Evolutionary conservation across 257 asterid genomes (phyloP), one percentile per base, ranked within the genome.

Genomic region (Solanum verrucosum): DNA sequence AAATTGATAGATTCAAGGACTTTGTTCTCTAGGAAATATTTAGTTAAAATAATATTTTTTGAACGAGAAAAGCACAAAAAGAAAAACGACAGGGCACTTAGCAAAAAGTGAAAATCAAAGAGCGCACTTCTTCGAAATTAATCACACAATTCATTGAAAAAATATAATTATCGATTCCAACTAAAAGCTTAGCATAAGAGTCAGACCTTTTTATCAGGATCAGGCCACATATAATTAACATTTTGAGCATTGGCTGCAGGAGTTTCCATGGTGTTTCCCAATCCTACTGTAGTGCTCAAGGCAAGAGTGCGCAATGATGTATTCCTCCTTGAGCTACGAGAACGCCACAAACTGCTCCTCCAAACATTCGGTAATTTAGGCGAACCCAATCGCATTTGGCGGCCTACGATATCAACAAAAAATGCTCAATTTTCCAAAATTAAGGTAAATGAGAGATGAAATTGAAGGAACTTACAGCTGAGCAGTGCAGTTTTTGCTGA

Each of bases 121-220:
- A 56, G 27, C 81, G 37, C 44, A 18, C 44, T 34, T 72, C 27
- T 72, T 72, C 7, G 38, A 72, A 73, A 73, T 34, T 73, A 73
- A 34, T 16, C 46, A 73, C 81, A 73, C 27, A 34, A 73, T 34
- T 20, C 29, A 73, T 11, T 4, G 44, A 0, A 20, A 20, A 73
- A 18, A 8, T 18, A 18, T 56, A 56, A 18, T 56, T 56, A 18
- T 0, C n/a, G 15, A 72, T 34, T 72, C n/a, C 46, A 72, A 25
- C 23, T 8, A 40, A 6, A 15, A 15, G 25, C 60, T 68, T 11
- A 14, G 31, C 33, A 6, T 5, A 74, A 37, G 52, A 56, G 23
- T 18, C 27, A 67, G 63, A 95, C 98, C 98, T 93, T 95, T 44
- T 89, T 86, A 86, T 96, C 94, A 78, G 95, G 94, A 86, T 96